Percentiles rank a stretch among this genome's conserved stretches.
Conservation (phyloP, 2,329 filamentous ascomycete species). For the Fusarium metavorans region DNA sequence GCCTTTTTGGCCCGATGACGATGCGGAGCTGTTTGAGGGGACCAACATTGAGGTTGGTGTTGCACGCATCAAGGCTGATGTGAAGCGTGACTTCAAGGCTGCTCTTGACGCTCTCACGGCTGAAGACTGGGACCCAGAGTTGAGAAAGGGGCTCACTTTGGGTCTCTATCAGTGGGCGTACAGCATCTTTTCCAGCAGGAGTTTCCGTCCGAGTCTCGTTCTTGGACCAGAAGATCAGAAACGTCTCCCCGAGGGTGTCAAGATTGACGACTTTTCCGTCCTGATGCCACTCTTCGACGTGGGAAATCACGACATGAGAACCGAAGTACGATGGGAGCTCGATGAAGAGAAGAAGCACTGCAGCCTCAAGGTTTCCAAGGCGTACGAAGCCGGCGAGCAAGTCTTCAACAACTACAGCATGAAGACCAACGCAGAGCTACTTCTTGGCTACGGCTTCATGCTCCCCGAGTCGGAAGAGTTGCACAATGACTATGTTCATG, state of each 20-base stretch:
- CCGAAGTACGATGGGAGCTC: constrained; percentile 70
- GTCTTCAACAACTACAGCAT: constrained; percentile 79
- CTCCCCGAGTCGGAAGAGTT: constrained; percentile 60
- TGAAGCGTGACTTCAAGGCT: constrained; percentile 60
- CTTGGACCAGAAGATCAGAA: constrained; percentile 52
- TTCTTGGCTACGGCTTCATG: constrained; percentile 73
- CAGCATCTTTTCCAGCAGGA: constrained; percentile 73
- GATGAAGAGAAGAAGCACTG: constrained; percentile 55
- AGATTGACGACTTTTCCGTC: constrained; percentile 72
- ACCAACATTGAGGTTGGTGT: constrained; percentile 65
- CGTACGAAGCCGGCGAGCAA: constrained; percentile 65
- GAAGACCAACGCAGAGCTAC: constrained; percentile 79
- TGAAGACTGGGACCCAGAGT: constrained; percentile 39
- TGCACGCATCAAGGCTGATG: constrained; percentile 59
- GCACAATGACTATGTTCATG: constrained; percentile 71
- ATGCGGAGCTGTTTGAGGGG: constrained; percentile 67
- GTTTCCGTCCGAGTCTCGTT: constrained; percentile 72
- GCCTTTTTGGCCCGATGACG: constrained; percentile 72
- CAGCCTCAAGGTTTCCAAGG: constrained; percentile 55
- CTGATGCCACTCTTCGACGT: constrained; percentile 79
- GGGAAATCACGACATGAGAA: constrained; percentile 75
- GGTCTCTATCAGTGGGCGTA: constrained; percentile 73
- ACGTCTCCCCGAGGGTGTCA: constrained; percentile 47
- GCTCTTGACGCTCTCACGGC: constrained; percentile 54
- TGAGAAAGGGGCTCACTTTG: constrained; percentile 55